Conservation (phyloP, 345 rosid species). For the Acer negundo region DNA sequence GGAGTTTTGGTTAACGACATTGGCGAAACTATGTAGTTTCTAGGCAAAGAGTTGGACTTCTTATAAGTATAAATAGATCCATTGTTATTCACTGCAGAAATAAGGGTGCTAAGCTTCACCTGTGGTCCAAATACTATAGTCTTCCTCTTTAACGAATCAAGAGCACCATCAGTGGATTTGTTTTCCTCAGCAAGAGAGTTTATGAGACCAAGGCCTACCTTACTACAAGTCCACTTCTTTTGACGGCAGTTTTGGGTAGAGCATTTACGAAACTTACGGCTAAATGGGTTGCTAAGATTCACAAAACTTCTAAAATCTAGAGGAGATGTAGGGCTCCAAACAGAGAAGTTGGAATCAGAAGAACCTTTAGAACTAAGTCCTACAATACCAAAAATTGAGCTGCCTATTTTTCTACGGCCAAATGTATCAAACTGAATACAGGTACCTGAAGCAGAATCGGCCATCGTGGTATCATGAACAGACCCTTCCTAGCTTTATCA, state of each 20-base stretch:
- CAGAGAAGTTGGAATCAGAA: conserved; percentile 40
- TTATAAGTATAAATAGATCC: conserved; percentile 21
- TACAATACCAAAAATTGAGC: conserved; percentile 38
- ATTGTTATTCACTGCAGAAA: not conserved
- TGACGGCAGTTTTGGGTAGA: conserved; percentile 27
- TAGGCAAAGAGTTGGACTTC: conserved; percentile 49
- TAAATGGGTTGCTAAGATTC: conserved; percentile 51
- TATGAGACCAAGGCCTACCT: conserved; percentile 63
- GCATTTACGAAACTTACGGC: conserved; percentile 41
- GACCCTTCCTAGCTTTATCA: conserved; percentile 20
- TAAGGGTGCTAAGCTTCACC: conserved; percentile 34
- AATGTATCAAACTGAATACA: conserved; percentile 29
- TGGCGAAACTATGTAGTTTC: conserved; percentile 35
- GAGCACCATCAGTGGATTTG: conserved; percentile 30
- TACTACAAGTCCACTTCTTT: conserved; percentile 46
- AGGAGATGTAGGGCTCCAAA: conserved; percentile 63
- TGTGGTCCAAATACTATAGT: conserved; percentile 54
- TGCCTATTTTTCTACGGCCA: conserved; percentile 35
- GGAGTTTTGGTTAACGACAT: conserved; percentile 25
- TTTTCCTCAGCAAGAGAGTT: conserved; percentile 40
- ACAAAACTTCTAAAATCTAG: conserved; percentile 56
- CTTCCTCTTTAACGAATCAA: conserved; percentile 37
- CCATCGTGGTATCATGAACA: conserved; percentile 34
- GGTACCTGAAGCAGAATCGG: conserved; percentile 34
- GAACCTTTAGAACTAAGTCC: conserved; percentile 37